Evolutionary conservation across 768 basidiomycete species (phyloP).

Genomic region (Imleria badia): DNA sequence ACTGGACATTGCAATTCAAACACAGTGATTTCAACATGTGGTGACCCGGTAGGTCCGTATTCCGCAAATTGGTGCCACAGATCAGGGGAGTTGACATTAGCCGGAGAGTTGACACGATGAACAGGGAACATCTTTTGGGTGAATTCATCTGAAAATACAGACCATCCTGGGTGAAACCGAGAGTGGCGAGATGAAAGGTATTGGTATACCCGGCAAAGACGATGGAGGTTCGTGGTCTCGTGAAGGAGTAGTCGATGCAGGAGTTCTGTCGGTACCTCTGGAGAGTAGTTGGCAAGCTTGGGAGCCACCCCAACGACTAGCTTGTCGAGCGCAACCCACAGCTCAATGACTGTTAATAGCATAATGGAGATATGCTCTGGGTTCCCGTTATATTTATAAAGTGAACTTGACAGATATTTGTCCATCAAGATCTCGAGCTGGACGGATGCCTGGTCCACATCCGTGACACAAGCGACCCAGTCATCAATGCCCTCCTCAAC

Average conservation of each 20-base stretch:
- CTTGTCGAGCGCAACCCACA: conserved; percentile 38
- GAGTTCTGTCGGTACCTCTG: conserved; percentile 28
- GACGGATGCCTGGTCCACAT: neutral
- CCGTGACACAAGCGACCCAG: conserved; percentile 29
- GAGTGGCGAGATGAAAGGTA: conserved; percentile 36
- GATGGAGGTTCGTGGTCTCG: conserved; percentile 25
- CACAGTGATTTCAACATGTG: neutral
- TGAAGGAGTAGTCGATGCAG: conserved; percentile 28
- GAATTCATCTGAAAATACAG: neutral
- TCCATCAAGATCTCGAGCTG: conserved; percentile 23
- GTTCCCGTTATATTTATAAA: conserved; percentile 26
- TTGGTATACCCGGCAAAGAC: conserved; percentile 25
- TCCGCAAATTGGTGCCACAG: no score
- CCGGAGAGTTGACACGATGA: no score
- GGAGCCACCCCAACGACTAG: conserved; percentile 18
- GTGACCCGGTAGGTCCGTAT: no score
- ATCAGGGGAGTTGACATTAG: no score
- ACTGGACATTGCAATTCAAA: neutral
- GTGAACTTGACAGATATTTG: conserved; percentile 30
- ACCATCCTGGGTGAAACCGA: neutral
- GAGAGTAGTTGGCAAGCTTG: conserved; percentile 32
- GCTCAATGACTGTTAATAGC: conserved; percentile 37
- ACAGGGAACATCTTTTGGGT: neutral
- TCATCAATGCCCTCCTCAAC: conserved; percentile 31
- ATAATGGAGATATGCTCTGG: conserved; percentile 42